These are phyloP conservation scores for Primulina eburnea DNA, from an alignment of 257 asterid genomes.

Conservation along the genomic window DNA sequence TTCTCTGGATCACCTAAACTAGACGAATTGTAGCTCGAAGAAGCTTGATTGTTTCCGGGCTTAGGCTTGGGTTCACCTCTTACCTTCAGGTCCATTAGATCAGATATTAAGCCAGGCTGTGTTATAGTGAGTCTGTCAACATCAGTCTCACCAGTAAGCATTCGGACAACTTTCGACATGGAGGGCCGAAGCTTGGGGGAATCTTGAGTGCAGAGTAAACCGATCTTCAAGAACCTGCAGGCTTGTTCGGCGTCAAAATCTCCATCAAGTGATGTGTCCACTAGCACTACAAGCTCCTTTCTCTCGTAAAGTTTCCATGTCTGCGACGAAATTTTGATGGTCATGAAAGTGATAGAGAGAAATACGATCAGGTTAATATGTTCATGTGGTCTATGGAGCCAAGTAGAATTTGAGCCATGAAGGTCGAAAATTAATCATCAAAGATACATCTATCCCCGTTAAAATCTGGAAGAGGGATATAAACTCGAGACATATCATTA, in stretches of 20 bases:
- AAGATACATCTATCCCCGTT: background rate
- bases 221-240: conserved; percentile 75
- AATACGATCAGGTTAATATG: background rate
- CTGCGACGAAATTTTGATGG: background rate
- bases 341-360: background rate
- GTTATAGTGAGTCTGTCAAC: conserved; percentile 52
- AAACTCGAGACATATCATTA: background rate
- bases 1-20: conserved; percentile 41
- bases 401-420: background rate
- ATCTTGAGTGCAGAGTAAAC: conserved; percentile 92
- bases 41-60: conserved; percentile 21
- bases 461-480: background rate
- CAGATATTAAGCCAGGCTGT: conserved; percentile 81
- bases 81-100: conserved; percentile 83
- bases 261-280: conserved; percentile 66
- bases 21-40: conserved; percentile 47
- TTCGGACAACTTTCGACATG: conserved; percentile 70
- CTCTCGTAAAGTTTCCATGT: conserved; percentile 35
- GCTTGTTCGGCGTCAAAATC: conserved; percentile 79
- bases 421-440: background rate
- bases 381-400: background rate
- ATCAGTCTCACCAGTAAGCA: conserved; percentile 58
- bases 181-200: conserved; percentile 86
- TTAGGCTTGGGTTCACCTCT: conserved; percentile 41
- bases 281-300: conserved; percentile 54